These are phyloP conservation scores for Candida maris DNA, from an alignment of 805 yeast species.

Conservation along the genomic window DNA sequence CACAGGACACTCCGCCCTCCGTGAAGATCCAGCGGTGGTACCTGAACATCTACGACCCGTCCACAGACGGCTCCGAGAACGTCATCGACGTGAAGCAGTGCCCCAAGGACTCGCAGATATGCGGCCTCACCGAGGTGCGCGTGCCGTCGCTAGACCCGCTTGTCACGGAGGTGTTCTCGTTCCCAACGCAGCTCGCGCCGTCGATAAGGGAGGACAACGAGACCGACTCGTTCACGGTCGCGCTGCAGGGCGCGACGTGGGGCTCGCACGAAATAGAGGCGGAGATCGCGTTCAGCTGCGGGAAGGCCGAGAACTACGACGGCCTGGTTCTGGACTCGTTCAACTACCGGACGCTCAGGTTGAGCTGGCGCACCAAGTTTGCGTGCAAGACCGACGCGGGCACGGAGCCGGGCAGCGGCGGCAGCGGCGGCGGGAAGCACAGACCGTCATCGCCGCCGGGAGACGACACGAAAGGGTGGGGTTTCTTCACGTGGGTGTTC, in stretches of 20 bases:
- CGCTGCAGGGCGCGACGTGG: slow-evolving; percentile 60
- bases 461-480: slow-evolving; percentile 56
- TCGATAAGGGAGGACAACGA: slow-evolving; percentile 26
- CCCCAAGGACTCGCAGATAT: slow-evolving; percentile 67
- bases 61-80: slow-evolving; percentile 31
- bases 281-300: slow-evolving; percentile 46
- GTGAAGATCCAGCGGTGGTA: slow-evolving; percentile 60
- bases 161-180: slow-evolving; percentile 60
- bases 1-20: slow-evolving; percentile 76
- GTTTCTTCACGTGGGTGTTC: slow-evolving; percentile 80
- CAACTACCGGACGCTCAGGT: slow-evolving; percentile 34
- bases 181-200: slow-evolving; percentile 40
- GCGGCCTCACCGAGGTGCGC: slow-evolving; percentile 63
- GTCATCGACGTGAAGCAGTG: slow-evolving; percentile 46
- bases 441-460: slow-evolving; percentile 26
- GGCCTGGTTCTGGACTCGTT: slow-evolving; percentile 33
- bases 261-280: slow-evolving; percentile 56
- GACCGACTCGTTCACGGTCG: slow-evolving; percentile 35
- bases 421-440: too few relatives aligned
- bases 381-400: slow-evolving; percentile 36
- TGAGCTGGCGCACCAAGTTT: slow-evolving; percentile 33
- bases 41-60: slow-evolving; percentile 63
- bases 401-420: slow-evolving; percentile 25
- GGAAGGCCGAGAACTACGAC: slow-evolving; percentile 25
- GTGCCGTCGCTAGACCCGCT: slow-evolving; percentile 47